These are phyloP conservation scores for Coprinopsis cinerea DNA, from an alignment of 768 basidiomycete species.

Conservation along the genomic window DNA sequence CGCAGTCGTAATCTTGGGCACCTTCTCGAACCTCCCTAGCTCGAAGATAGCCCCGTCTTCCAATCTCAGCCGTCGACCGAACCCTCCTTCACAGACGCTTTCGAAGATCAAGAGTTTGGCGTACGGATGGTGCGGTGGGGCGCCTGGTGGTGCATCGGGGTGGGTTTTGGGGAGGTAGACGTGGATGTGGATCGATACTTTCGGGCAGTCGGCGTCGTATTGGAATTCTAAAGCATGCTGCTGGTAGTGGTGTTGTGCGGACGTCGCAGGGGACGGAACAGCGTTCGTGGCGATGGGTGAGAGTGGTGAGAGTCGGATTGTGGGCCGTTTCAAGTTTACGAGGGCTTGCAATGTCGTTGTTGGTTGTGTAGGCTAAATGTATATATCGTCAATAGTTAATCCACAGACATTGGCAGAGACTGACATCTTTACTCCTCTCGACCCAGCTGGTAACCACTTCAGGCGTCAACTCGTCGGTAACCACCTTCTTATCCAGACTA, in stretches of 20 bases:
- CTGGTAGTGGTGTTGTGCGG: constrained; percentile 23
- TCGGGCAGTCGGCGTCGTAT: constrained; percentile 87
- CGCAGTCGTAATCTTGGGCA: constrained; percentile 11
- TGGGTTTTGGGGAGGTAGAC: constrained; percentile 65
- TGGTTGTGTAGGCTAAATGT: constrained; percentile 60
- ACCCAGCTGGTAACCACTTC: constrained; percentile 83
- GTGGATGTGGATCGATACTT: constrained; percentile 74
- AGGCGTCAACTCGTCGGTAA: constrained; percentile 67
- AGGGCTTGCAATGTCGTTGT: constrained; percentile 93
- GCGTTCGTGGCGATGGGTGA: constrained; percentile 38
- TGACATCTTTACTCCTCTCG: constrained; percentile 80
- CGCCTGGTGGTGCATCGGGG: constrained; percentile 39
- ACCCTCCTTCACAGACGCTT: constrained; percentile 73
- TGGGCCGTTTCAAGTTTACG: constrained; percentile 90
- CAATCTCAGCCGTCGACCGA: constrained; percentile 64
- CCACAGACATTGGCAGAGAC: too few relatives aligned
- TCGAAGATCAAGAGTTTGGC: constrained; percentile 56
- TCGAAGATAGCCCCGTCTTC: constrained; percentile 80
- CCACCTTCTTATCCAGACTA: constrained; percentile 52
- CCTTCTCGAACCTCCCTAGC: constrained; percentile 64
- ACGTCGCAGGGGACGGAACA: constrained; percentile 23
- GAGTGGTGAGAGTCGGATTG: constrained; percentile 71
- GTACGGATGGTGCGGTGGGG: constrained; percentile 28
- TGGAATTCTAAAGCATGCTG: constrained; percentile 85
- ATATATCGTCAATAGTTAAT: neutral